phyloP scores from a whole-genome alignment of 2,329 filamentous ascomycete species.

The Fulvia fulva region DNA sequence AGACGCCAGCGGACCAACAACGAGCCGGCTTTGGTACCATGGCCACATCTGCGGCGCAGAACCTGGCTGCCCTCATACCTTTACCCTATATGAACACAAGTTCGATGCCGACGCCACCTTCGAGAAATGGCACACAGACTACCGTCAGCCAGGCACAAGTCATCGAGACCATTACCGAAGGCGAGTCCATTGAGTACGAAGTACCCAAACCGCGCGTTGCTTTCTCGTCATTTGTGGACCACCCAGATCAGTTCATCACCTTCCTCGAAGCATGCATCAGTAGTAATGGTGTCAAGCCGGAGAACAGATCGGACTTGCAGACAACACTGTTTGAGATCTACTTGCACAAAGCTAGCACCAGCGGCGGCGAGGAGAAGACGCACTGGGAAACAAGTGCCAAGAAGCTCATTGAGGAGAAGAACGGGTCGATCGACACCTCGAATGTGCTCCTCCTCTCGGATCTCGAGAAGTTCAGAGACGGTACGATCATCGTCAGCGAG shows the following conservation, averaged over 20 bases:
- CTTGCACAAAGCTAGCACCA: conserved; percentile 76
- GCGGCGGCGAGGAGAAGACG: conserved; percentile 64
- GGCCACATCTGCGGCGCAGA: conserved; percentile 76
- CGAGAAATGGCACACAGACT: conserved; percentile 39
- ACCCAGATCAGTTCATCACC: conserved; percentile 82
- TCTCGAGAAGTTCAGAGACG: conserved; percentile 82
- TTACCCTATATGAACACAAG: conserved; percentile 77
- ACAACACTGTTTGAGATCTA: conserved; percentile 99
- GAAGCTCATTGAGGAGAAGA: conserved; percentile 74
- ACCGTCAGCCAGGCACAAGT: conserved; percentile 54
- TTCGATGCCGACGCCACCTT: conserved; percentile 51
- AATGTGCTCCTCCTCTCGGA: conserved; percentile 92
- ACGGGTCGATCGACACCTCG: conserved; percentile 85
- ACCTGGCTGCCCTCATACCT: conserved; percentile 76
- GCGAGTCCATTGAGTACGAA: conserved; percentile 60
- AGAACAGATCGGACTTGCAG: conserved; percentile 80
- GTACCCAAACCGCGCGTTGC: conserved; percentile 80
- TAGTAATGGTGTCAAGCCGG: conserved; percentile 64
- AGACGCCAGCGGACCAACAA: conserved; percentile 36
- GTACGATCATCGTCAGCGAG: conserved; percentile 88
- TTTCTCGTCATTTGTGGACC: conserved; percentile 95
- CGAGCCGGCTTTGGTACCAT: conserved; percentile 36
- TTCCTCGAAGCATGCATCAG: conserved; percentile 87
- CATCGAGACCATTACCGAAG: conserved; percentile 50
- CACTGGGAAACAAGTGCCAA: conserved; percentile 91